These are phyloP conservation scores for Nepenthes gracilis DNA, from an alignment of 148 eudicot genomes.

Conservation along the genomic window DNA sequence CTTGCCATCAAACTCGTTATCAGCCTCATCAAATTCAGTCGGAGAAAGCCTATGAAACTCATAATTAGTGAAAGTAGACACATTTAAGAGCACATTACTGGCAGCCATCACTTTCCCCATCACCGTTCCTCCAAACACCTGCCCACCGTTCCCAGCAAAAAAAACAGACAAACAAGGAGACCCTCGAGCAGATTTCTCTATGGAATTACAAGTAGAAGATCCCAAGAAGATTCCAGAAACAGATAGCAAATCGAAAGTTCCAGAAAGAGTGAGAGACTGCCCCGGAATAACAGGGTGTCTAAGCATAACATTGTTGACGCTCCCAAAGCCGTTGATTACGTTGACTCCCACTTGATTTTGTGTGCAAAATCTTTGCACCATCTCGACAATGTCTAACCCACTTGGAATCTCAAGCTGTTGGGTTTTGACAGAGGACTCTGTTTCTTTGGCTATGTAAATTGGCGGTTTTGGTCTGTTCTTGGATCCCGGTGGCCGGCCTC, in stretches of 20 bases:
- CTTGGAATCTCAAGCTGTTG: slow-evolving; percentile 16
- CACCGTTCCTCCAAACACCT: slow-evolving; percentile 16
- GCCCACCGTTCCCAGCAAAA: slow-evolving; percentile 7
- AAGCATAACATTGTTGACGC: slow-evolving; percentile 12
- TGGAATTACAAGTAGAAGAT: neutral
- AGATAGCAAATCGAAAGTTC: slow-evolving; percentile 11
- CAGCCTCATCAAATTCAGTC: slow-evolving; percentile 1
- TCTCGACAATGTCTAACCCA: slow-evolving; percentile 18
- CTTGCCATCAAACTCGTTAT: neutral
- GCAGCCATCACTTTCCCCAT: slow-evolving; percentile 14
- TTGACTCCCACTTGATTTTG: slow-evolving; percentile 8
- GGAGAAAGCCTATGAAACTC: slow-evolving; percentile 8
- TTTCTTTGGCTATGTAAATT: neutral
- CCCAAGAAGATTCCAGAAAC: slow-evolving; percentile 16
- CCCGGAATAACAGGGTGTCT: slow-evolving; percentile 1
- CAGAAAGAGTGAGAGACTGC: neutral
- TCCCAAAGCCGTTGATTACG: slow-evolving; percentile 13
- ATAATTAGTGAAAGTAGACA: slow-evolving; percentile 8
- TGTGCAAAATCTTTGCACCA: slow-evolving; percentile 9
- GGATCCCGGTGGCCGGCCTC: slow-evolving; percentile 33
- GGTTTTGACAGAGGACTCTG: slow-evolving; percentile 4
- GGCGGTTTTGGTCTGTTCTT: slow-evolving; percentile 24
- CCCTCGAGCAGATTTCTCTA: neutral
- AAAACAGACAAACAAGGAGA: neutral
- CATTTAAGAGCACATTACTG: slow-evolving; percentile 6